Base-by-base conservation (phyloP, 176 grass and related monocot genomes). In the Thalia dealbata region DNA sequence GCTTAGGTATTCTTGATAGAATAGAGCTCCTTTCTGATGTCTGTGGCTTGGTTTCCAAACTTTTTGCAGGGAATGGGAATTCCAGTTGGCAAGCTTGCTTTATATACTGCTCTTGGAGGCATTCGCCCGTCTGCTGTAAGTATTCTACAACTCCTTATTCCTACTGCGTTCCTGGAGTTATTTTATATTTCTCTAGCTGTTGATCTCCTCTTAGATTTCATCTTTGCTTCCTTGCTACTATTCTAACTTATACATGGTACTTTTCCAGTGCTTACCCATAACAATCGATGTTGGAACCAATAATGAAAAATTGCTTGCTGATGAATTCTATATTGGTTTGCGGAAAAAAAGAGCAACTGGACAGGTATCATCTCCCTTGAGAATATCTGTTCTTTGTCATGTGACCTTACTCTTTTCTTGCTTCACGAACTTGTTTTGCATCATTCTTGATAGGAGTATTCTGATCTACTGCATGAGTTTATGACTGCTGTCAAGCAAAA, bases 251-350 rank as follows among this genome's bases (percentile, higher is more conserved):
- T 30, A 29, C 54, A 9, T 55, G 18, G 21, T 70, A 55, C 79
- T 1, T 67, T 67, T 91, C n/a, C 64, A 97, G 95, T 97, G 95
- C 59, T 92, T 97, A 77, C 95, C 95, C 67, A 86, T 97, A 76
- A 97, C 90, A 81, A 78, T 97, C 81, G 93, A 97, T 81, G 93
- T 97, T 26, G 95, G 95, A 2, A 97, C 95, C 63, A 97, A 97
- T 59, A 93, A 97, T 73, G 85, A 97, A 79, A 67, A 65, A 16
- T 67, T 97, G 55, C 79, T 97, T 51, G 81, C 86, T 35, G 90
- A 93, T 61, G 90, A 97, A 48, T 97, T 97, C 71, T 97, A 97
- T 70, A 93, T 92, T 69, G 95, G 95, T 2, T 76, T 97, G 64
- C 92, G 82, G 70, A 89, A 92, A 97, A 91, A 76, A 72, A 91